Percentiles rank a stretch among this genome's conserved stretches.
phyloP scores from a whole-genome alignment of 164 flowering plant genomes.

The Kalanchoe fedtschenkoi region DNA sequence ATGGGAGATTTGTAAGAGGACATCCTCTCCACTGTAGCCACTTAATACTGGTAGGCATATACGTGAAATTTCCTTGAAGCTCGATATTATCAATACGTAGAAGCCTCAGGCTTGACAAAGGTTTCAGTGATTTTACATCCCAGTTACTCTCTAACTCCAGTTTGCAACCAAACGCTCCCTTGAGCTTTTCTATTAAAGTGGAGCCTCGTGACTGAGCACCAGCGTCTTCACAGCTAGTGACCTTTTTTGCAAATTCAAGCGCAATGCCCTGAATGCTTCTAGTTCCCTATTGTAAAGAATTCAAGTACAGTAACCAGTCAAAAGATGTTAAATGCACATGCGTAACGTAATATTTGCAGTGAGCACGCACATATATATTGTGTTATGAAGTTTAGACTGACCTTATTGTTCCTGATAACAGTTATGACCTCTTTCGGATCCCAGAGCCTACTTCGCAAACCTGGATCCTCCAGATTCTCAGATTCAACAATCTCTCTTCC shows the following conservation, averaged over 20 bases:
- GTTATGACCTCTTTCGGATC: conserved; percentile 16
- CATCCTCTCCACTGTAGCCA: conserved; percentile 43
- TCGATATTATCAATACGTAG: conserved; percentile 27
- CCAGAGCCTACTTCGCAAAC: conserved; percentile 43
- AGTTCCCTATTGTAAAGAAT: conserved; percentile 19
- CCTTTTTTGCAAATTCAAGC: conserved; percentile 17
- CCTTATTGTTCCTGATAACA: conserved; percentile 20
- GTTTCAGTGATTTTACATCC: conserved; percentile 12
- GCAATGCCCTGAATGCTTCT: conserved; percentile 20
- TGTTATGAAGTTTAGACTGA: conserved; percentile 4
- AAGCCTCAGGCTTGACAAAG: conserved; percentile 26
- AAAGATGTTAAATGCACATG: background rate
- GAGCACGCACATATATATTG: too few species aligned
- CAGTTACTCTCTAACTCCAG: conserved; percentile 4
- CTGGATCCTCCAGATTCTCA: conserved; percentile 18
- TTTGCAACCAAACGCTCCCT: background rate
- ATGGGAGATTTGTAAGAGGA: conserved; percentile 20
- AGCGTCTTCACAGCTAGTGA: background rate
- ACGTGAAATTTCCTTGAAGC: conserved; percentile 19
- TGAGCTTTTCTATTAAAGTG: background rate
- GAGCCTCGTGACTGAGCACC: background rate
- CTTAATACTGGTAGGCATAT: conserved; percentile 23
- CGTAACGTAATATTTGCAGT: too few species aligned
- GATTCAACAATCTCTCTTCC: conserved; percentile 34
- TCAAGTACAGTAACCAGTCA: background rate